Percentiles rank a stretch among this genome's conserved stretches.
Conservation (phyloP, 202 grass and related monocot species). For the Bolboschoenoplectus hybrid region DNA sequence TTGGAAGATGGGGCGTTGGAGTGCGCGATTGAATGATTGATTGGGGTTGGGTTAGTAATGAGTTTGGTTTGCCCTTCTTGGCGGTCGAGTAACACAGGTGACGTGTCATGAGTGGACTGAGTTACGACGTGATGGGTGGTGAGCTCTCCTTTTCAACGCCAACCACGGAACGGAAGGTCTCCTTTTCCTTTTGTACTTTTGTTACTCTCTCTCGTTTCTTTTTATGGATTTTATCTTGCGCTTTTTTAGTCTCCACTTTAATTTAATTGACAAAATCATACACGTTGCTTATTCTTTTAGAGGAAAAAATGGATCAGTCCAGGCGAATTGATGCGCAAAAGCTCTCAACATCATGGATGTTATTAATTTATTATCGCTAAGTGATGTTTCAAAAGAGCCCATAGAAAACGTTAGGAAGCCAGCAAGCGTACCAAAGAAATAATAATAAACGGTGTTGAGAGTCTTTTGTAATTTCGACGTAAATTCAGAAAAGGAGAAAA, state of each 20-base stretch:
- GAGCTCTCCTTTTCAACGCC: constrained; percentile 10
- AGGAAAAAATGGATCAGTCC: too few species aligned
- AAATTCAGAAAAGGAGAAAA: background rate
- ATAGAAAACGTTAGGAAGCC: background rate
- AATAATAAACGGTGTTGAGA: background rate
- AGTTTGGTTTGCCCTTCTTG: background rate
- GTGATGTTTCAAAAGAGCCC: background rate
- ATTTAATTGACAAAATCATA: too few species aligned
- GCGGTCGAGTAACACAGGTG: background rate
- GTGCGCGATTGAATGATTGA: too few species aligned
- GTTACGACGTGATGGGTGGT: background rate
- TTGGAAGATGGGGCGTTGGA: background rate
- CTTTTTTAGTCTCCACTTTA: too few species aligned
- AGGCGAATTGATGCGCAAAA: background rate
- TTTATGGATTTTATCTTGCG: background rate
- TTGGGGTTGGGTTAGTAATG: background rate
- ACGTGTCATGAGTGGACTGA: background rate
- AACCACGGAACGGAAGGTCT: background rate
- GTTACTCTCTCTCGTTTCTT: background rate
- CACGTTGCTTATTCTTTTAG: too few species aligned
- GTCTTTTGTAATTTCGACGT: background rate
- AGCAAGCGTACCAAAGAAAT: background rate
- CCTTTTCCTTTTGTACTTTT: background rate
- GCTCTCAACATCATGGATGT: background rate
- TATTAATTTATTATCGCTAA: background rate